Evolutionary conservation across 2,329 filamentous ascomycete genomes (phyloP).

Genomic region (Pleomassaria siparia): DNA sequence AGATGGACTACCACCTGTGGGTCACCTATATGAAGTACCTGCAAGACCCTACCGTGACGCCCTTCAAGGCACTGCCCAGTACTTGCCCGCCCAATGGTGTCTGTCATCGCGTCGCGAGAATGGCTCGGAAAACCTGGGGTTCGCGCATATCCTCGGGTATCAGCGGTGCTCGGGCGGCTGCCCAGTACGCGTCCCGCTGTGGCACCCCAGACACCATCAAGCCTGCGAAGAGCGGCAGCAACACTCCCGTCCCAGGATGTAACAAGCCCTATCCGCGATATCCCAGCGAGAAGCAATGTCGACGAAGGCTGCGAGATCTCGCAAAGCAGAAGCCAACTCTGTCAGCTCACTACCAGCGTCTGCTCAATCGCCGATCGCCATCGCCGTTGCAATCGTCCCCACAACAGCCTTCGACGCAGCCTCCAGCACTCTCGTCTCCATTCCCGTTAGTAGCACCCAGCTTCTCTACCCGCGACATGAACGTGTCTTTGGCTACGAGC

Average conservation of each 20-base stretch:
- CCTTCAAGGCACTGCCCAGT: constrained; percentile 67
- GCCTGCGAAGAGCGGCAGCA: constrained; percentile 48
- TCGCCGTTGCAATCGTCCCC: constrained; percentile 55
- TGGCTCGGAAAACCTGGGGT: constrained; percentile 63
- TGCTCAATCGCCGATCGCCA: constrained; percentile 62
- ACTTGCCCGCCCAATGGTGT: constrained; percentile 65
- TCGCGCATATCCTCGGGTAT: constrained; percentile 40
- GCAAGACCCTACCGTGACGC: constrained; percentile 66
- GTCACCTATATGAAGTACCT: constrained; percentile 66
- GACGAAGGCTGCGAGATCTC: constrained; percentile 59
- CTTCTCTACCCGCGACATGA: constrained; percentile 54
- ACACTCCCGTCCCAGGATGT: constrained; percentile 47
- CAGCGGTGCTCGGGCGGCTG: constrained; percentile 15
- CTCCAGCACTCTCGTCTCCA: constrained; percentile 37
- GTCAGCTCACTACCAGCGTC: constrained; percentile 64
- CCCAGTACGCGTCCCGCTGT: constrained; percentile 25
- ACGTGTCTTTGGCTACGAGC: constrained; percentile 53
- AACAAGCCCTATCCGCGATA: constrained; percentile 49
- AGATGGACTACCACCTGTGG: constrained; percentile 69
- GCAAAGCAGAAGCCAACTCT: constrained; percentile 64
- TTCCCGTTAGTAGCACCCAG: constrained; percentile 24
- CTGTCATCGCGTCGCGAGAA: constrained; percentile 63
- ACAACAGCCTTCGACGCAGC: constrained; percentile 22
- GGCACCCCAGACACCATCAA: constrained; percentile 49
- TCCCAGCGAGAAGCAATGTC: constrained; percentile 61